Base-by-base conservation (phyloP, 495 filamentous ascomycete species). In the Xylona heveae region DNA sequence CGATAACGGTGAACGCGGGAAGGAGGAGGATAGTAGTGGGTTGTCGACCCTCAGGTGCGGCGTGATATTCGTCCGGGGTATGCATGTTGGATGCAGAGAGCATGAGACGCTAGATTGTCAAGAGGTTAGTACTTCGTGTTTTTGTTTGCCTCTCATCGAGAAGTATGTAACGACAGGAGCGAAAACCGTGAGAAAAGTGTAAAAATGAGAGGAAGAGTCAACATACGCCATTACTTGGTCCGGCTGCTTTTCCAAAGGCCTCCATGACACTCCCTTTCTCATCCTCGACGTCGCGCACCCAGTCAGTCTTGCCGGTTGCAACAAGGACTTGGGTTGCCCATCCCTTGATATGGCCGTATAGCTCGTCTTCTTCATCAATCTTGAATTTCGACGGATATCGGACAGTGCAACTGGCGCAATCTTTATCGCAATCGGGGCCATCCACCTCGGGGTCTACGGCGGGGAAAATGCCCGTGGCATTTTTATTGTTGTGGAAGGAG, bases 211-310 rank as follows among this genome's bases (percentile, higher is more conserved):
- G n/a, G 24, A 6, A 33, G 23, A 27, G 28, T 14, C 19, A 35
- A 18, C 28, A 7, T 37, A 88, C 78, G 42, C 83, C 84, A 47
- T 85, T 90, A 33, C 47, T 62, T 0, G 77, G 73, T 43, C 71
- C 54, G 6, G 54, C 53, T 5, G 62, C 55, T 37, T 65, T 66
- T 35, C 64, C 70, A 45, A 95, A 68, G 5, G 84, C 90, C 55
- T 90, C 72, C 88, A 97, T 95, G 18, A 97, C 67, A 46, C 82
- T 92, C 1, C 83, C 90, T 51, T 71, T 67, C 56, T 95, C 88
- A 42, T 95, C 78, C 27, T 68, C 72, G 9, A 95, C 78, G 54
- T 92, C 75, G 29, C 78, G 54, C 42, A 84, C 73, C 88, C 88
- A 97, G 54, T 97, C 90, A 15, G 73, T 71, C 58, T 94, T 91